Conservation (phyloP, 2,329 filamentous ascomycete species). For the Orbilia oligospora region DNA sequence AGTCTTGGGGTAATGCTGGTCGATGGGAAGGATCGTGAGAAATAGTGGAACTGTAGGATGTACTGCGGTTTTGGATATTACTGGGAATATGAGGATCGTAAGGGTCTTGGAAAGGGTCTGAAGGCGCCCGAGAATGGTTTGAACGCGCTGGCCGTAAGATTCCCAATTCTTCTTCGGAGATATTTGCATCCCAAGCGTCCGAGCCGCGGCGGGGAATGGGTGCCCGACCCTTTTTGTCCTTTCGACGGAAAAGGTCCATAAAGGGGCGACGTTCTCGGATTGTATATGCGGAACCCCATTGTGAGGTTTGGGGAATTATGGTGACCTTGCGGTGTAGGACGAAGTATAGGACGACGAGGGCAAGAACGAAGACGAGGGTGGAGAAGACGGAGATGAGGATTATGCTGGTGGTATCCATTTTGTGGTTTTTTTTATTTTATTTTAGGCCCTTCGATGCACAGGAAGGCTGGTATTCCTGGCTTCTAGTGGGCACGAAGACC, state of each 20-base stretch:
- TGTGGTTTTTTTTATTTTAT: background rate
- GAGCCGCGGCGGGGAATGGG: constrained; percentile 47
- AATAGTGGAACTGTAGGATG: constrained; percentile 41
- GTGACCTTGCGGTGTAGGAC: constrained; percentile 54
- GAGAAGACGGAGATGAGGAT: constrained; percentile 57
- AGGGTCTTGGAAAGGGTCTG: constrained; percentile 52
- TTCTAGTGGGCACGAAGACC: constrained; percentile 45
- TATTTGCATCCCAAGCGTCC: constrained; percentile 50
- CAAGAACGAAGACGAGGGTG: constrained; percentile 45
- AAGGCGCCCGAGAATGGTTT: constrained; percentile 48
- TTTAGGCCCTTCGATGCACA: constrained; percentile 50
- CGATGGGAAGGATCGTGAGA: constrained; percentile 13
- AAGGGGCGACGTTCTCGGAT: constrained; percentile 54
- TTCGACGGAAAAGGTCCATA: constrained; percentile 44
- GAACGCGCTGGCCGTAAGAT: constrained; percentile 43
- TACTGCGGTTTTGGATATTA: constrained; percentile 21
- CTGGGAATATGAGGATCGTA: constrained; percentile 35
- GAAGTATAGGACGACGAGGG: constrained; percentile 47
- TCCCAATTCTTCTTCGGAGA: constrained; percentile 58
- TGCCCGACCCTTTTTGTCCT: constrained; percentile 9
- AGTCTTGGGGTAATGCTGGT: constrained; percentile 17
- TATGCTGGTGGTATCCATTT: constrained; percentile 50
- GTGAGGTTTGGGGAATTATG: constrained; percentile 36
- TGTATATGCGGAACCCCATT: constrained; percentile 41
- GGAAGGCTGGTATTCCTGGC: constrained; percentile 54